Evolutionary conservation across 768 basidiomycete species (phyloP).

Genomic region (Pulveroboletus sp.): DNA sequence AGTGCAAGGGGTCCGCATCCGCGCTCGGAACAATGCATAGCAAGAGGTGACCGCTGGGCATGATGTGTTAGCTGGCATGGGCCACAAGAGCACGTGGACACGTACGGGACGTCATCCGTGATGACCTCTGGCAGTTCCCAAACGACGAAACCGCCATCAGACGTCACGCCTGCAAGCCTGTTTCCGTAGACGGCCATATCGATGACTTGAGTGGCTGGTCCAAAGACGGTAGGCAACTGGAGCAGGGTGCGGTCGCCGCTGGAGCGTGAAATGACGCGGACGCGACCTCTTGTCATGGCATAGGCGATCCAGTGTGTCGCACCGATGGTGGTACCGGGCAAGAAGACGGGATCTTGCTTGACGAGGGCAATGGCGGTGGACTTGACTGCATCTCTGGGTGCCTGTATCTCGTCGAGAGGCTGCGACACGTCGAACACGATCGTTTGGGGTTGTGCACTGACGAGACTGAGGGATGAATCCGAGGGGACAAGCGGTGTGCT

Average conservation of each 20-base stretch:
- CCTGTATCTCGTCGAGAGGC: constrained; percentile 70
- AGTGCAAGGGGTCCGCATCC: constrained; percentile 61
- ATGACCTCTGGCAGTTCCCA: constrained; percentile 85
- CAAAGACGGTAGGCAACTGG: constrained; percentile 68
- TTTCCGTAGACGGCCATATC: constrained; percentile 88
- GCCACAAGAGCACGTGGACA: constrained; percentile 13
- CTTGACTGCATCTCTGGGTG: constrained; percentile 72
- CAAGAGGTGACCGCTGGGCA: constrained; percentile 57
- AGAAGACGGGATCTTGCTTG: constrained; percentile 79
- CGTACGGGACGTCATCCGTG: constrained; percentile 84
- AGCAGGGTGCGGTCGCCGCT: constrained; percentile 85
- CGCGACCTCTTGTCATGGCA: constrained; percentile 89
- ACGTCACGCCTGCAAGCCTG: constrained; percentile 81
- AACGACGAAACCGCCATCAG: constrained; percentile 85
- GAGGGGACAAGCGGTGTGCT: constrained; percentile 10
- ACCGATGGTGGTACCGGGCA: constrained; percentile 85
- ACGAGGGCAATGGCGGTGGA: constrained; percentile 90
- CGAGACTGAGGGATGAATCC: neutral
- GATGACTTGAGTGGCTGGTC: constrained; percentile 58
- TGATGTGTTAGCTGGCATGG: constrained; percentile 5
- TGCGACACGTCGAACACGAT: constrained; percentile 77
- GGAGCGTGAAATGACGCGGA: constrained; percentile 84
- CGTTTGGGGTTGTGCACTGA: constrained; percentile 62
- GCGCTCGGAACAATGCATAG: constrained; percentile 65
- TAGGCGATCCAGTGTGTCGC: constrained; percentile 93